These are phyloP conservation scores for Trichoderma sp. DNA, from an alignment of 2,329 filamentous ascomycete species.

Conservation along the genomic window DNA sequence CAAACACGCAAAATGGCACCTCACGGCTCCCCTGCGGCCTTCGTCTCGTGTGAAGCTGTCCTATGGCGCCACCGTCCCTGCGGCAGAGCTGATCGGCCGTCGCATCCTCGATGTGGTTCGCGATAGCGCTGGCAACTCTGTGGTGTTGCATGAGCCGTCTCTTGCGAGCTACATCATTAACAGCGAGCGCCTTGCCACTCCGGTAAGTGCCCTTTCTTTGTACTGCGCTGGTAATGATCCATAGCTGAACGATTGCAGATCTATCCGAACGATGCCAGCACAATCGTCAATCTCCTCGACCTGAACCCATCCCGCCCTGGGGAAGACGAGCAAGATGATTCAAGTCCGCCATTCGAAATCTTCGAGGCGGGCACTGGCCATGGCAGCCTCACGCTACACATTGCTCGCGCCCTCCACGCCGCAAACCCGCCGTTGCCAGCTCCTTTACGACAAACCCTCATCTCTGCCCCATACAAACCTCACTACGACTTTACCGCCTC, in stretches of 20 bases:
- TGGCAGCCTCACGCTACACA: conserved; percentile 75
- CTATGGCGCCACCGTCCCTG: conserved; percentile 53
- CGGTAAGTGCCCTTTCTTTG: no score
- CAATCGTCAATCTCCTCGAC: conserved; percentile 77
- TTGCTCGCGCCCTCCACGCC: conserved; percentile 75
- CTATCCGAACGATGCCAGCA: conserved; percentile 74
- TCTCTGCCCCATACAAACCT: conserved; percentile 34
- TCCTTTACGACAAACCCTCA: conserved; percentile 42
- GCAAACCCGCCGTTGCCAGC: conserved; percentile 63
- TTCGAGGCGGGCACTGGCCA: conserved; percentile 86
- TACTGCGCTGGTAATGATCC: not conserved
- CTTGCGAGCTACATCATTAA: conserved; percentile 74
- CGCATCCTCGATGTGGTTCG: conserved; percentile 61
- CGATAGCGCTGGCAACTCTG: conserved; percentile 54
- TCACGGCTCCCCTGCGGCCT: conserved; percentile 43
- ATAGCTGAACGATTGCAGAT: conserved; percentile 35
- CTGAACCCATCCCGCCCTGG: conserved; percentile 60
- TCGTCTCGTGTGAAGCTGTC: conserved; percentile 41
- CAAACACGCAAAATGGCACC: conserved; percentile 45
- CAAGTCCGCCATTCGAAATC: conserved; percentile 64
- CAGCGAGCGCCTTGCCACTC: conserved; percentile 72
- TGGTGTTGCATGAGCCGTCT: conserved; percentile 66
- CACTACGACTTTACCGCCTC: conserved; percentile 26
- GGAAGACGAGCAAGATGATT: conserved; percentile 39
- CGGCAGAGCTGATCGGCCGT: conserved; percentile 66